These are phyloP conservation scores for Aegle marmelos DNA, from an alignment of 345 rosid species.

Conservation along the genomic window DNA sequence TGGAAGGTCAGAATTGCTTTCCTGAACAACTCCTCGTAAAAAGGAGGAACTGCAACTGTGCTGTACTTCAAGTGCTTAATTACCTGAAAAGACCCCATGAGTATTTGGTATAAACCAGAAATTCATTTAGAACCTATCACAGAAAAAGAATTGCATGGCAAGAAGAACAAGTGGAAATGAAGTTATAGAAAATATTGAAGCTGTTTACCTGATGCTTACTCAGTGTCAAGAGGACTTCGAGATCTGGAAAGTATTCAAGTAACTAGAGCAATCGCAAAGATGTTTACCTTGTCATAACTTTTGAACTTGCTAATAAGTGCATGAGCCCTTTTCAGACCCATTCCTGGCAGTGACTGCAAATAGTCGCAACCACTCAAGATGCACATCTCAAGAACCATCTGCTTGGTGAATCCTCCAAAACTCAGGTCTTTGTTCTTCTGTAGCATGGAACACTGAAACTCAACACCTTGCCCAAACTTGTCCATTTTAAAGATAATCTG, in stretches of 20 bases:
- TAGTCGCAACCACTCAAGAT: constrained; percentile 98
- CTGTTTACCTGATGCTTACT: neutral
- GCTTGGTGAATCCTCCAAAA: constrained; percentile 70
- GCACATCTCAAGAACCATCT: constrained; percentile 97
- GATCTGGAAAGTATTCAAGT: constrained; percentile 3
- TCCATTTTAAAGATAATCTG: constrained; percentile 96
- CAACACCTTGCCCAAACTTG: constrained; percentile 91
- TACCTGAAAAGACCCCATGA: constrained; percentile 46
- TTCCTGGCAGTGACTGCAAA: constrained; percentile 85
- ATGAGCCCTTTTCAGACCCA: constrained; percentile 96
- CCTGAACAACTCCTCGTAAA: constrained; percentile 80
- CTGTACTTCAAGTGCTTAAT: constrained; percentile 86
- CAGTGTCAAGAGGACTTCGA: neutral
- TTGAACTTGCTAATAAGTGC: constrained; percentile 75
- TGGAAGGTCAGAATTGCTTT: constrained; percentile 85
- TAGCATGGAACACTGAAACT: constrained; percentile 68
- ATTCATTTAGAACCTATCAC: constrained; percentile 1
- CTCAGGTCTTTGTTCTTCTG: constrained; percentile 60
- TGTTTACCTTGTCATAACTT: constrained; percentile 68
- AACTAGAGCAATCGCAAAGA: neutral
- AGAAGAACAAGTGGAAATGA: neutral
- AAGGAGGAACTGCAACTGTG: constrained; percentile 71
- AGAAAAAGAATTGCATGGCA: constrained; percentile 1
- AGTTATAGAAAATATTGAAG: constrained; percentile 1
- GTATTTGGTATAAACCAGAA: constrained; percentile 13